Conservation (phyloP, 768 basidiomycete species). For the Mycena capillaripes region DNA sequence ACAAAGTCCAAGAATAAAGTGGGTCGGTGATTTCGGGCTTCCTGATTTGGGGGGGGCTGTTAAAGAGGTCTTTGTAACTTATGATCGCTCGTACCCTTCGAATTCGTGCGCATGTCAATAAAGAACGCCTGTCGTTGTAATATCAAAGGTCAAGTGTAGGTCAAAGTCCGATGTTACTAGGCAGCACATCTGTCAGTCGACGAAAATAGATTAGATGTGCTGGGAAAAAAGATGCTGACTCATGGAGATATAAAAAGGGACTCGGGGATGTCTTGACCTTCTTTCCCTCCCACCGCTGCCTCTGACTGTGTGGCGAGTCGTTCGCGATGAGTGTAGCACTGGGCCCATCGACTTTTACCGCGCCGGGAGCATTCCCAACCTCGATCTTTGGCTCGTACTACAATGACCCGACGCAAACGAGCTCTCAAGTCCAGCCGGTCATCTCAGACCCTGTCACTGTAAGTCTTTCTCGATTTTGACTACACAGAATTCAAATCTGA, state of each 20-base stretch:
- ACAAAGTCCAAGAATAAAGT: too few species aligned
- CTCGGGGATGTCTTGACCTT: constrained; percentile 8
- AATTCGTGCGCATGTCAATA: too few species aligned
- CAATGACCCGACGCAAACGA: constrained; percentile 80
- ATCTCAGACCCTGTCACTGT: constrained; percentile 80
- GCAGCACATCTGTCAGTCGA: too few species aligned
- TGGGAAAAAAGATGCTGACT: not conserved
- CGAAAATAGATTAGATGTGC: too few species aligned
- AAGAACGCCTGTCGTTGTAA: too few species aligned
- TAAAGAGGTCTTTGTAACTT: too few species aligned
- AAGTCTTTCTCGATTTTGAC: constrained; percentile 34
- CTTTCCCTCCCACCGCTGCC: constrained; percentile 14
- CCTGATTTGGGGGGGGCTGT: too few species aligned
- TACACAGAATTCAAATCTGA: not conserved
- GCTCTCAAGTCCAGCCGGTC: constrained; percentile 82
- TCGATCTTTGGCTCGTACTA: constrained; percentile 73
- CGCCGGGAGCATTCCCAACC: constrained; percentile 74
- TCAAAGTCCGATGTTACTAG: too few species aligned
- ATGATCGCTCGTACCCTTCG: too few species aligned
- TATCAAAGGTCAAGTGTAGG: too few species aligned
- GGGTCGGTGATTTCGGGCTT: too few species aligned
- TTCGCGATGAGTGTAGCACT: constrained; percentile 19
- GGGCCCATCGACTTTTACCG: constrained; percentile 64
- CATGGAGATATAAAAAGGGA: constrained; percentile 5
- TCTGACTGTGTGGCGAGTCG: constrained; percentile 16